These are phyloP conservation scores for Saccharomycodes ludwigii DNA, from an alignment of 805 yeast species.

Conservation along the genomic window DNA sequence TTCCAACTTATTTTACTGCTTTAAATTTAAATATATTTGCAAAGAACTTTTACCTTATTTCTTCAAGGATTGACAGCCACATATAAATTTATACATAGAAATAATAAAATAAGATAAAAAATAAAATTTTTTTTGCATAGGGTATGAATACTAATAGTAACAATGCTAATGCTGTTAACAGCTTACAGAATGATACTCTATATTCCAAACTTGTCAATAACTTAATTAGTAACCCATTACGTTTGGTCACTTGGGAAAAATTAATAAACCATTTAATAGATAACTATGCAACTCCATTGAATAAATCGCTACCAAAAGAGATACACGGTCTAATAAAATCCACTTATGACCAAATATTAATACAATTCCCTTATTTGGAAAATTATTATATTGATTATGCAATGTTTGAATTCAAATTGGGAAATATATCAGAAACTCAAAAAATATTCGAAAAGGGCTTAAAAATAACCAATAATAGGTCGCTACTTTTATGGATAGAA, in stretches of 20 bases:
- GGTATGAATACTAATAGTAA: too few relatives aligned
- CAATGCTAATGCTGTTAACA: too few relatives aligned
- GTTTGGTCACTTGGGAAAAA: conserved; percentile 20
- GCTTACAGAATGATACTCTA: too few relatives aligned
- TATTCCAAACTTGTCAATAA: too few relatives aligned
- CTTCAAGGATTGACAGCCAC: too few relatives aligned
- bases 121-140: too few relatives aligned
- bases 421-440: conserved; percentile 17
- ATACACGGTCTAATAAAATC: conserved; percentile 12
- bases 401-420: conserved; percentile 21
- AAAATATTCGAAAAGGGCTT: conserved; percentile 16
- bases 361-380: conserved; percentile 21
- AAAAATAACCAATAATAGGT: conserved; percentile 16
- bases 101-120: too few relatives aligned
- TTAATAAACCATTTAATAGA: conserved; percentile 16
- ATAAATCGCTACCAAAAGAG: conserved; percentile 14
- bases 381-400: conserved; percentile 25
- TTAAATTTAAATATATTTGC: too few relatives aligned
- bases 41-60: too few relatives aligned
- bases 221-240: conserved; percentile 11
- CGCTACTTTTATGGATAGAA: conserved; percentile 21
- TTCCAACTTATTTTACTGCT: too few relatives aligned
- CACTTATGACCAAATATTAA: conserved; percentile 19
- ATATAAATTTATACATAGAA: too few relatives aligned
- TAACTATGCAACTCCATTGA: conserved; percentile 14